These are phyloP conservation scores for Leccinum variicolor DNA, from an alignment of 768 basidiomycete genomes.

Conservation along the genomic window DNA sequence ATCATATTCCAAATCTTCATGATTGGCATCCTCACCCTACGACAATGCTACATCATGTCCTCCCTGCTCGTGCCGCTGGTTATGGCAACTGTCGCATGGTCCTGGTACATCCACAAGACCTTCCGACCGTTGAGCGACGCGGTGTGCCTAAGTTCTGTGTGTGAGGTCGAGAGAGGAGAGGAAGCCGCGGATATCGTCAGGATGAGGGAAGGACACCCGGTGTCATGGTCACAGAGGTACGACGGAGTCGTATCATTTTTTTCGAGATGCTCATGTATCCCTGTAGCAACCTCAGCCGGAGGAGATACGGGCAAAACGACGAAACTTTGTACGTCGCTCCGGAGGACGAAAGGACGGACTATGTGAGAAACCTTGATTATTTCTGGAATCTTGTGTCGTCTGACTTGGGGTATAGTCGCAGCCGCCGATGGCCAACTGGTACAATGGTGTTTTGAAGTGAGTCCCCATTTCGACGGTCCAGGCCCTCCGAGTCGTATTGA, in stretches of 20 bases:
- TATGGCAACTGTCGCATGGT: slow-evolving; percentile 71
- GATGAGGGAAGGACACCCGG: slow-evolving; percentile 78
- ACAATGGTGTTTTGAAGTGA: slow-evolving; percentile 87
- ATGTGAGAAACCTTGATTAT: slow-evolving; percentile 43
- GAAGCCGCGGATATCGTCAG: slow-evolving; percentile 76
- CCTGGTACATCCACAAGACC: slow-evolving; percentile 67
- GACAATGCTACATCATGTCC: slow-evolving; percentile 53
- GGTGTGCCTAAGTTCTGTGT: slow-evolving; percentile 82
- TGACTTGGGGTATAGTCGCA: slow-evolving; percentile 60
- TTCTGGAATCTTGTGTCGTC: not conserved
- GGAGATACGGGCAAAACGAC: slow-evolving; percentile 90
- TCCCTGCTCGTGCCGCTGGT: slow-evolving; percentile 74
- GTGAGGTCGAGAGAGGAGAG: slow-evolving; percentile 87
- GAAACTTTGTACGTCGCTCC: slow-evolving; percentile 95
- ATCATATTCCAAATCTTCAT: slow-evolving; percentile 94
- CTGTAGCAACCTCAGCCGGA: slow-evolving; percentile 72
- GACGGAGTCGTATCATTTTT: not conserved
- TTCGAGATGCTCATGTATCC: not conserved
- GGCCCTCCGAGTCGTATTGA: not conserved
- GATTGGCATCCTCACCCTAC: slow-evolving; percentile 88
- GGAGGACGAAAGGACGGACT: slow-evolving; percentile 89
- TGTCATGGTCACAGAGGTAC: slow-evolving; percentile 86
- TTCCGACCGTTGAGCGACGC: slow-evolving; percentile 75
- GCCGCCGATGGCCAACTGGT: slow-evolving; percentile 96
- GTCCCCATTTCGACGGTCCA: slow-evolving; percentile 7